A percentile compares a stretch with the other conserved stretches of the same genome.
phyloP scores from a whole-genome alignment of 129 eudicot genomes.

The Flaveria bidentis region DNA sequence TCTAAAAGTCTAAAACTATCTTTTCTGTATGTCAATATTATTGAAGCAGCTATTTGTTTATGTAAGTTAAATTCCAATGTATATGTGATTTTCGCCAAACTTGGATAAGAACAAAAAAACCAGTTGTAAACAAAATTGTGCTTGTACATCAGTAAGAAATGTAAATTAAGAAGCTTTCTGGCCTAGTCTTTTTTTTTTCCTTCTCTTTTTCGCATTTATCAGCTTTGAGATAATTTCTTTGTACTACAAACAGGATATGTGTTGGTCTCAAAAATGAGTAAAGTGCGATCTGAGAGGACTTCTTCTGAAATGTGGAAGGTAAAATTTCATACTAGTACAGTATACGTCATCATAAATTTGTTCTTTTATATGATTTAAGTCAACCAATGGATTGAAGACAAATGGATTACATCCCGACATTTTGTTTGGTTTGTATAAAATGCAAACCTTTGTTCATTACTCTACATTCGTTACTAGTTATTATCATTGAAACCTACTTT shows the following conservation, averaged over 20 bases:
- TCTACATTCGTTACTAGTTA: not conserved
- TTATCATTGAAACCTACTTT: not conserved
- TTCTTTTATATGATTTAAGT: slow-evolving; percentile 1
- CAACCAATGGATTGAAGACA: not conserved
- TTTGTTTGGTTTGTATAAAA: slow-evolving; percentile 9
- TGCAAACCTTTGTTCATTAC: slow-evolving; percentile 13
- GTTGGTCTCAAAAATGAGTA: slow-evolving; percentile 83
- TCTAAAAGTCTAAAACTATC: slow-evolving; percentile 6
- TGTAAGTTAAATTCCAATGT: not conserved
- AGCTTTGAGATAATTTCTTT: slow-evolving; percentile 2
- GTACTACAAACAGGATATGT: slow-evolving; percentile 52
- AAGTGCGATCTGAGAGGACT: slow-evolving; percentile 85
- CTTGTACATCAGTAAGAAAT: slow-evolving; percentile 17
- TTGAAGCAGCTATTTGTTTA: not conserved
- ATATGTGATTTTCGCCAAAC: not conserved
- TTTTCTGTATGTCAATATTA: slow-evolving; percentile 11
- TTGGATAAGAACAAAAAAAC: not conserved
- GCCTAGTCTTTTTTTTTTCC: not conserved
- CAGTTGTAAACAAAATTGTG: not conserved
- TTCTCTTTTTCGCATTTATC: not conserved
- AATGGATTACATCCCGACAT: slow-evolving; percentile 13
- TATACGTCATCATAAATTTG: slow-evolving; percentile 2
- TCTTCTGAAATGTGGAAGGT: slow-evolving; percentile 96
- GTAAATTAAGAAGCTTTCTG: slow-evolving; percentile 1
- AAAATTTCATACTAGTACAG: not conserved